A percentile compares a stretch with the other conserved stretches of the same genome.
These are phyloP conservation scores for Eucalyptus globulus DNA, from an alignment of 345 rosid genomes.

Conservation along the genomic window DNA sequence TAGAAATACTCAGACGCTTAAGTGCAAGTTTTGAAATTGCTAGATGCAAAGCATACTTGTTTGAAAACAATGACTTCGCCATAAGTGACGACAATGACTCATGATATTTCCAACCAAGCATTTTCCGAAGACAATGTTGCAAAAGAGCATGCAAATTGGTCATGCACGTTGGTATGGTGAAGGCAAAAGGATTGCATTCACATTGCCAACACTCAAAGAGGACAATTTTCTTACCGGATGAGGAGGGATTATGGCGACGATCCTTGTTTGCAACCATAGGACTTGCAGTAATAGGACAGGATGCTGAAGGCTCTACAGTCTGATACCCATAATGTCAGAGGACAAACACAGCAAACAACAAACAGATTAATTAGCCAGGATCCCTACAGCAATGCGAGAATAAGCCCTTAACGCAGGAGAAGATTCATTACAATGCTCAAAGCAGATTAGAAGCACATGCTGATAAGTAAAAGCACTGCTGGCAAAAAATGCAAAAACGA, in stretches of 20 bases:
- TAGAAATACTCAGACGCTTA: not conserved
- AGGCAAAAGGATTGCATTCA: not conserved
- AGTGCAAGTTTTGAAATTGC: not conserved
- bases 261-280: constrained; percentile 25
- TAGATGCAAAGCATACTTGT: not conserved
- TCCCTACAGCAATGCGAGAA: not conserved
- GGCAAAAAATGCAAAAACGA: not conserved
- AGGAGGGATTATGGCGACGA: constrained; percentile 9
- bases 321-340: constrained; percentile 6
- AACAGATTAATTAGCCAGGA: not conserved
- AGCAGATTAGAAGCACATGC: not conserved
- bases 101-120: not conserved
- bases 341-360: not conserved
- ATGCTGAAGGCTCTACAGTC: constrained; percentile 47
- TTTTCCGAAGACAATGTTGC: not conserved
- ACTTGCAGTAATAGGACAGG: not conserved
- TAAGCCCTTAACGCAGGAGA: not conserved
- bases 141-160: not conserved
- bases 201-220: not conserved
- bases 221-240: constrained; percentile 14
- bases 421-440: not conserved
- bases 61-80: not conserved
- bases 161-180: not conserved
- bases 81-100: not conserved
- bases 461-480: not conserved